These are phyloP conservation scores for Aphanomyces invadans DNA, from an alignment of 352 stramenopile genomes.

Conservation along the genomic window DNA sequence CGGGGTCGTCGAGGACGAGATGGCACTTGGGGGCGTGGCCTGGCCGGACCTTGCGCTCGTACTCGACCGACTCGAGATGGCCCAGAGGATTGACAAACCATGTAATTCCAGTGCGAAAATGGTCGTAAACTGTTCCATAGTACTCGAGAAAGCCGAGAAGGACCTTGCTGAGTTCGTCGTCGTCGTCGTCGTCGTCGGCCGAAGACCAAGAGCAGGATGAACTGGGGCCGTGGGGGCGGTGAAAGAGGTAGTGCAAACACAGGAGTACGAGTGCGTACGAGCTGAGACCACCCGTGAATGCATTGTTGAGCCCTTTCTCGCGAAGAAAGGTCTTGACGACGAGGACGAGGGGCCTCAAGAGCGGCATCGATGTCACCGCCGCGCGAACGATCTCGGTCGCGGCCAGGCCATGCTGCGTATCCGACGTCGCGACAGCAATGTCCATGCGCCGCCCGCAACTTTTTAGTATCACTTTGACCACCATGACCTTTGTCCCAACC, in stretches of 20 bases:
- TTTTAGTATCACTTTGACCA: slow-evolving; percentile 71
- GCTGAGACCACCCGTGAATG: slow-evolving; percentile 82
- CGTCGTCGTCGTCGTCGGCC: slow-evolving; percentile 24
- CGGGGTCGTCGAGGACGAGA: slow-evolving; percentile 76
- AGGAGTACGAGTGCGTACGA: slow-evolving; percentile 84
- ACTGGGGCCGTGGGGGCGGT: slow-evolving; percentile 27
- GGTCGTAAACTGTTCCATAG: slow-evolving; percentile 80
- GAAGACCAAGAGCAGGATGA: neutral
- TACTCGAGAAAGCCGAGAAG: slow-evolving; percentile 86
- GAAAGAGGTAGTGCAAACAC: slow-evolving; percentile 72
- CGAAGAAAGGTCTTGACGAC: slow-evolving; percentile 82
- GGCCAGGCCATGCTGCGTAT: slow-evolving; percentile 71
- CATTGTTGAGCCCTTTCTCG: slow-evolving; percentile 83
- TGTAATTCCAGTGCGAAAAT: slow-evolving; percentile 69
- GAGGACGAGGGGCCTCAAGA: slow-evolving; percentile 72
- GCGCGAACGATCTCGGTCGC: slow-evolving; percentile 73
- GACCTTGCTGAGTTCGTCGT: slow-evolving; percentile 49
- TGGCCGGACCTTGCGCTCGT: slow-evolving; percentile 35
- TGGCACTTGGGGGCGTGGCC: slow-evolving; percentile 48
- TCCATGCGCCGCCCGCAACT: slow-evolving; percentile 64
- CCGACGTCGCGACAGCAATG: slow-evolving; percentile 83
- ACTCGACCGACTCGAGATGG: slow-evolving; percentile 62
- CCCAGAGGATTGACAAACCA: slow-evolving; percentile 20
- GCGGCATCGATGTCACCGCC: slow-evolving; percentile 55
- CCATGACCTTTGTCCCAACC: slow-evolving; percentile 76